phyloP scores from a whole-genome alignment of 768 basidiomycete genomes.

The Termitomyces sp. region DNA sequence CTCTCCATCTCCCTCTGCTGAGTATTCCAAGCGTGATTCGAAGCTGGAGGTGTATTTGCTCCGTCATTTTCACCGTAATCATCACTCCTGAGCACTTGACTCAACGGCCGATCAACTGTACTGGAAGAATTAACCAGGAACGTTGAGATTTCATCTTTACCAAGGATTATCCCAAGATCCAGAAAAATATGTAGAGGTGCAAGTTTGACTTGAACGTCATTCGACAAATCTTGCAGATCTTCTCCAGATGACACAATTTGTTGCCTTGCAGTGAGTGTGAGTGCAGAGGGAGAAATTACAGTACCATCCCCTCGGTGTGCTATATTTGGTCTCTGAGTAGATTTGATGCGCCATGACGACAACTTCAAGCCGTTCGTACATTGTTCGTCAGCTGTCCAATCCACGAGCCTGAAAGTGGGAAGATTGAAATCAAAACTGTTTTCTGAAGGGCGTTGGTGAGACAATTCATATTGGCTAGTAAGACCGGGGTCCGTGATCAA shows the following conservation, averaged over 20 bases:
- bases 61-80: slow-evolving; percentile 20
- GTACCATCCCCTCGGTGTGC: not conserved
- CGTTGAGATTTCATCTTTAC: slow-evolving; percentile 30
- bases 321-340: slow-evolving; percentile 19
- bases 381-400: slow-evolving; percentile 53
- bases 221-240: not conserved
- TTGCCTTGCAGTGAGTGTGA: slow-evolving; percentile 2
- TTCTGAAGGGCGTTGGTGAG: slow-evolving; percentile 36
- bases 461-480: slow-evolving; percentile 43
- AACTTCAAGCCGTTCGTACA: slow-evolving; percentile 42
- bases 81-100: slow-evolving; percentile 8
- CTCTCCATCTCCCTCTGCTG: slow-evolving; percentile 31
- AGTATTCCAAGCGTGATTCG: slow-evolving; percentile 19
- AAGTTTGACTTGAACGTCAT: slow-evolving; percentile 34
- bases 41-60: slow-evolving; percentile 34
- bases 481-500: slow-evolving; percentile 73
- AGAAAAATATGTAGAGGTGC: slow-evolving; percentile 73
- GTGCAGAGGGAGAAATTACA: slow-evolving; percentile 1
- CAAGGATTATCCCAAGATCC: slow-evolving; percentile 48
- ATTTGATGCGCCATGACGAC: slow-evolving; percentile 57
- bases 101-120: not conserved
- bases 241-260: not conserved
- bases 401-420: slow-evolving; percentile 51
- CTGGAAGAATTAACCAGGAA: slow-evolving; percentile 42
- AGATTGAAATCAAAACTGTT: slow-evolving; percentile 23